Evolutionary conservation across 345 rosid genomes (phyloP).

Genomic region (Mercurialis annua): DNA sequence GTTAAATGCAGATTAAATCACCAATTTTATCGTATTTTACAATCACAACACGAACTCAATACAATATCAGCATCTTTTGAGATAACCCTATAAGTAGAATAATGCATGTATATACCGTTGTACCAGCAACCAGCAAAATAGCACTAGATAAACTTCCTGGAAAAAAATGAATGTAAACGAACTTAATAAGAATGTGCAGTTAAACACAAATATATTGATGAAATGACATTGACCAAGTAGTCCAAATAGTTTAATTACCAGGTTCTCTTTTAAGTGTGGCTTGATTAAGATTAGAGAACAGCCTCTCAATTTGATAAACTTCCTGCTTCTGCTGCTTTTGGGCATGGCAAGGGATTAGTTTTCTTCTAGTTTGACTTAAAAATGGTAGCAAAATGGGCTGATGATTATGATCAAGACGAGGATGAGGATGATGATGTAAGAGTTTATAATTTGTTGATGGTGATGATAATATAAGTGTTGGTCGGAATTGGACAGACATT

Average conservation of each 20-base stretch:
- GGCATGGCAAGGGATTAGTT: slow-evolving; percentile 38
- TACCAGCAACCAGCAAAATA: slow-evolving; percentile 78
- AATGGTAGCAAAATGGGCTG: too few relatives aligned
- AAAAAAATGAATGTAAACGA: slow-evolving; percentile 3
- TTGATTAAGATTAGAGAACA: slow-evolving; percentile 79
- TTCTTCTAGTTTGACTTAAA: neutral
- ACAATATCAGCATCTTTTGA: too few relatives aligned
- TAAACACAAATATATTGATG: neutral
- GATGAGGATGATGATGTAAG: too few relatives aligned
- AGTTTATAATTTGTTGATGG: too few relatives aligned
- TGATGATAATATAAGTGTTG: too few relatives aligned
- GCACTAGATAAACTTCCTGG: slow-evolving; percentile 86
- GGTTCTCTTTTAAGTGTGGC: slow-evolving; percentile 78
- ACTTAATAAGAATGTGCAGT: neutral
- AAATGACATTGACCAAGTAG: neutral
- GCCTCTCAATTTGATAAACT: slow-evolving; percentile 56
- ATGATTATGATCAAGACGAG: too few relatives aligned
- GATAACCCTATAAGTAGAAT: neutral
- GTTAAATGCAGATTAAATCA: too few relatives aligned
- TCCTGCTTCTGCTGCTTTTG: slow-evolving; percentile 31
- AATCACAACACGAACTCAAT: neutral
- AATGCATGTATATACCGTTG: slow-evolving; percentile 45
- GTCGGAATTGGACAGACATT: too few relatives aligned
- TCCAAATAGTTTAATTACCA: slow-evolving; percentile 23
- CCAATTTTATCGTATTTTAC: too few relatives aligned